These are phyloP conservation scores for Kalmanozyma brasiliensis DNA, from an alignment of 1,284 basidiomycete species.

Conservation along the genomic window DNA sequence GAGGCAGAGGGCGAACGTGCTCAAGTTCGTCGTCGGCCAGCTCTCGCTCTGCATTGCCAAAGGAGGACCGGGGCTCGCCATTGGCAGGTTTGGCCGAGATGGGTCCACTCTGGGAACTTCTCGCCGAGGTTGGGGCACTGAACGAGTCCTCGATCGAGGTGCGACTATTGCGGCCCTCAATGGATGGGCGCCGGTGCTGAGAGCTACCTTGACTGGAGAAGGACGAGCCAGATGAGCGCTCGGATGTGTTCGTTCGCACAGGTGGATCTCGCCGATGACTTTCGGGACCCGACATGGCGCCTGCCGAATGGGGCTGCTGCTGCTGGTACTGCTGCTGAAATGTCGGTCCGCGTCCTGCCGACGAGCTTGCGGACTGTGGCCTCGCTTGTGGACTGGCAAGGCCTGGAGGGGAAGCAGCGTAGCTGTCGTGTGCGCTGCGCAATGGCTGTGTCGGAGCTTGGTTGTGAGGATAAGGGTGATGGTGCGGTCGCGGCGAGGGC, in stretches of 20 bases:
- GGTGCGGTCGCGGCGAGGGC: conserved; percentile 23
- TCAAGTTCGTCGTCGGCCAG: conserved; percentile 54
- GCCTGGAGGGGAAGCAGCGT: conserved; percentile 6
- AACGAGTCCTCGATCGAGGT: conserved; percentile 46
- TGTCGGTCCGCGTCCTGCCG: conserved; percentile 9
- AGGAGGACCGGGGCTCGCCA: conserved; percentile 19
- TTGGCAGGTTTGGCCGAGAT: conserved; percentile 17
- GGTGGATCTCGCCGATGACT: conserved; percentile 30
- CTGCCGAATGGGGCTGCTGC: conserved; percentile 3
- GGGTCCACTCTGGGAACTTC: conserved; percentile 57
- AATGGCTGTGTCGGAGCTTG: conserved; percentile 12
- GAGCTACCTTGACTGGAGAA: conserved; percentile 48
- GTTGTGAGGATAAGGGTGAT: conserved; percentile 24
- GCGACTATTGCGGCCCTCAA: conserved; percentile 36
- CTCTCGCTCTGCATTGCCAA: conserved; percentile 32
- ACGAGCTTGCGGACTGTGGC: conserved; percentile 21
- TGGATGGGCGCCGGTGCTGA: conserved; percentile 19
- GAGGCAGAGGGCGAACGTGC: conserved; percentile 53
- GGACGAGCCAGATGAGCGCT: conserved; percentile 59
- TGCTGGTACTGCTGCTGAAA: conserved; percentile 16
- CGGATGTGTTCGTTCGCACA: conserved; percentile 34
- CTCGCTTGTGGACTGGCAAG: conserved; percentile 12
- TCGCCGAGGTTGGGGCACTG: conserved; percentile 60
- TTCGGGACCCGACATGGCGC: conserved; percentile 9
- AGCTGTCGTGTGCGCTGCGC: conserved; percentile 22